Base-by-base conservation (phyloP, 176 grass and related monocot genomes). In the Phragmites australis region DNA sequence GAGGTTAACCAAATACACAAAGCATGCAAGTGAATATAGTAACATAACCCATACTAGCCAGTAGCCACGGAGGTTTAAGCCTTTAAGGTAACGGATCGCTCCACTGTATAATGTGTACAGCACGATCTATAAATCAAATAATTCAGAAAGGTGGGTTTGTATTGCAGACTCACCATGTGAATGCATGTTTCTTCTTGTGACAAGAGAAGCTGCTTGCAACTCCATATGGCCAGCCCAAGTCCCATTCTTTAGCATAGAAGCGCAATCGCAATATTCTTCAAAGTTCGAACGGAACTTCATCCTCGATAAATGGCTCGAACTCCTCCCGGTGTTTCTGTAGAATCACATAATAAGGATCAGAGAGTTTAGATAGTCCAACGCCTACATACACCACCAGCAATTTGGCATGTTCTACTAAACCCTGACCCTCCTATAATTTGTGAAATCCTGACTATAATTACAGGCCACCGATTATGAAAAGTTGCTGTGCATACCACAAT, bases 211-310 rank as follows among this genome's bases (percentile, higher is more conserved):
- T 3, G 95, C 95, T 81, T 97, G 95, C 82, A 97, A 76, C 77
- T 97, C 95, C 92, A 97, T 94, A 73, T 97, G 83, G 27, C 92
- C 95, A 41, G 95, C 92, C 95, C 95, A 97, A 55, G 86, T 94
- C 8, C 95, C 95, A 76, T 97, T 92, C 65, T 97, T 84, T 19
- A 87, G 68, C 95, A 97, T 97, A 70, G 86, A 89, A n/a, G 75
- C 75, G 30, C 94, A 97, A n/a, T 78, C 75, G 30, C 94, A 97
- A 59, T 97, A 97, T 74, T 94, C 70, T 4, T 94, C n/a, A n/a
- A n/a, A n/a, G n/a, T n/a, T n/a, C 88, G 47, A 94, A 97, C 14
- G 90, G 89, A 23, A 89, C 92, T 67, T 93, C 95, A 59, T 94
- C 95, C 81, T 97, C 95, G 25, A 97, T 97, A 47, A 94, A 97